These are phyloP conservation scores for Endoconidiophora polonica DNA, from an alignment of 2,329 filamentous ascomycete species.

Conservation along the genomic window DNA sequence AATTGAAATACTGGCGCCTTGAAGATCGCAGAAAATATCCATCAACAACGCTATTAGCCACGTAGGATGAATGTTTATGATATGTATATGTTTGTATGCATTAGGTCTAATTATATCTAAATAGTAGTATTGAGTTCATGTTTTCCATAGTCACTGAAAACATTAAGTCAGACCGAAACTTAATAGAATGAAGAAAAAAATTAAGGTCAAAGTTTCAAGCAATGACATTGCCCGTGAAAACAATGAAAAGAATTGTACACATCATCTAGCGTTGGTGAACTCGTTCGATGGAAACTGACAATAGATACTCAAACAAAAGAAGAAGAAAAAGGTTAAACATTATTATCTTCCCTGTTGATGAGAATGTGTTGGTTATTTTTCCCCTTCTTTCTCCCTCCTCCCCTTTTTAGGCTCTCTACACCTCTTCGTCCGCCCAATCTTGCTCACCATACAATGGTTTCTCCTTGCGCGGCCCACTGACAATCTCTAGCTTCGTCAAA, in stretches of 20 bases:
- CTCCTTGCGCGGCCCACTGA: slow-evolving; percentile 30
- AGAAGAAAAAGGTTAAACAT: neutral
- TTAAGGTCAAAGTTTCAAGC: too few species aligned
- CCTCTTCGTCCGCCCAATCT: slow-evolving; percentile 52
- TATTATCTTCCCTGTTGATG: too few species aligned
- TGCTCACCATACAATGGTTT: slow-evolving; percentile 42
- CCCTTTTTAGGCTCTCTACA: slow-evolving; percentile 18
- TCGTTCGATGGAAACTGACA: too few species aligned
- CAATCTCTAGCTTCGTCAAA: slow-evolving; percentile 60
- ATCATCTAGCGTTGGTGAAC: too few species aligned
- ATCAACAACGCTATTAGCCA: too few species aligned
- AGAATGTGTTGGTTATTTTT: too few species aligned
- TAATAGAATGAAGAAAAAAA: too few species aligned
- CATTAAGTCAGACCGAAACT: too few species aligned
- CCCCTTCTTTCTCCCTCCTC: neutral
- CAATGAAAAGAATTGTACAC: neutral
- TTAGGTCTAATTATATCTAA: neutral
- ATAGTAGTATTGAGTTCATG: too few species aligned
- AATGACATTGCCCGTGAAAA: neutral
- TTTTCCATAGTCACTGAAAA: neutral
- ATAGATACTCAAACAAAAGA: neutral
- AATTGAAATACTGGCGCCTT: too few species aligned
- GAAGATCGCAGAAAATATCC: too few species aligned
- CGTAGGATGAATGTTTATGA: neutral
- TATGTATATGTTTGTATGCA: neutral